Base-by-base conservation (phyloP, 768 basidiomycete genomes). In the Lactarius indigo region DNA sequence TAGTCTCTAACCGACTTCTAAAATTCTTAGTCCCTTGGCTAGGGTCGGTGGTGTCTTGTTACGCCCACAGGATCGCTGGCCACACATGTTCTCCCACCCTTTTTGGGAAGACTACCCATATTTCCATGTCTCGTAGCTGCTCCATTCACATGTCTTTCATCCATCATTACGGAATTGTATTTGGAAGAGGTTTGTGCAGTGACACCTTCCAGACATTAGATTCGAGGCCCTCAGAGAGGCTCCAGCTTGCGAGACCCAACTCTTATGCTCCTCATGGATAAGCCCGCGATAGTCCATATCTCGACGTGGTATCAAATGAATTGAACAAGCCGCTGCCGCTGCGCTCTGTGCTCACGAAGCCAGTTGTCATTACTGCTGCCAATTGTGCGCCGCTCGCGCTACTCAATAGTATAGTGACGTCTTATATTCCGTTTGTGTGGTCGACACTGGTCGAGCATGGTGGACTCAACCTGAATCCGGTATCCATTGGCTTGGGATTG, bases 301-400 rank as follows among this genome's bases (percentile, higher is more conserved):
- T n/a, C 28, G 12, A n/a, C n/a, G n/a, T n/a, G n/a, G n/a, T 26
- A 23, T 26, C 18, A 15, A 42, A 44, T 12, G 44, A 64, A n/a
- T n/a, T n/a, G n/a, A n/a, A n/a, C n/a, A n/a, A n/a, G n/a, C n/a
- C n/a, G n/a, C n/a, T n/a, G n/a, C 55, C 76, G 1, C 78, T 87
- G 63, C 76, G 76, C 12, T 69, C 71, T 9, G 20, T 47, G 6
- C 44, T 47, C 44, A 47, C 44, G 44, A 47, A 20, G 44, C 44
- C 44, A n/a, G 77, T 85, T 55, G 68, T 80, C 55, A 72, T 84
- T 54, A 75, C 81, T 30, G 72, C 81, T 30, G 64, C 71, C 62
- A 84, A 81, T 69, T 82, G 81, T 69, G 77, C 73, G 44, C 68
- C 72, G 8, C 73, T 84, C n/a, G 76, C 77, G n/a, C 77, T 85